Evolutionary conservation across 73 alveolate species (phyloP).

Genomic region (Halteria grandinella): DNA sequence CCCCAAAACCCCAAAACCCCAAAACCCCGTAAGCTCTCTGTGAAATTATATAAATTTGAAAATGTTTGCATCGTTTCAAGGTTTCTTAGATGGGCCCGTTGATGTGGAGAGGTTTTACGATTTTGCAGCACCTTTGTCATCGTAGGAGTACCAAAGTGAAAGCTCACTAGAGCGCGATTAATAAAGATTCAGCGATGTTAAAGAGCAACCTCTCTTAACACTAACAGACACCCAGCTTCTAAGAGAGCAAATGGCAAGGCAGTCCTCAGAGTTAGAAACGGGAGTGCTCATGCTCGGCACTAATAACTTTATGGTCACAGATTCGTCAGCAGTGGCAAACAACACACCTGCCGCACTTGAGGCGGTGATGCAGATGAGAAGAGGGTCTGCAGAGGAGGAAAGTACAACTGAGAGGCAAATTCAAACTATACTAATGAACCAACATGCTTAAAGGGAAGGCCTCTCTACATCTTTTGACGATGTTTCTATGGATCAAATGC

Average conservation of each 20-base stretch:
- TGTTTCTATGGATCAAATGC: neutral
- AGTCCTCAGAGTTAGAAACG: no score
- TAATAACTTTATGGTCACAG: no score
- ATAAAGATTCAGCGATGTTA: neutral
- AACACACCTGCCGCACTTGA: neutral
- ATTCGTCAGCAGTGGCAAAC: no score
- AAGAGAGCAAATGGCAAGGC: neutral
- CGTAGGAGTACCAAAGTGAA: neutral
- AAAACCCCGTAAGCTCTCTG: neutral
- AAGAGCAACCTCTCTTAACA: neutral
- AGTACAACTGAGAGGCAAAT: neutral
- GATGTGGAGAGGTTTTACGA: conserved; percentile 37
- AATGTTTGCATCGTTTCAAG: conserved; percentile 34
- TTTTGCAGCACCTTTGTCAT: no score
- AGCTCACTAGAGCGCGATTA: neutral
- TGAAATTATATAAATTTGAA: neutral
- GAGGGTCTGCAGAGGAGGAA: neutral
- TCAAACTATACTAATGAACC: neutral
- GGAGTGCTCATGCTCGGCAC: no score
- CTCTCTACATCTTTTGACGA: neutral
- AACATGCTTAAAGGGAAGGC: neutral
- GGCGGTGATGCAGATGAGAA: neutral
- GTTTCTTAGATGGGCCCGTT: conserved; percentile 47
- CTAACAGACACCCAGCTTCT: neutral
- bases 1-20: no score